Evolutionary conservation across 257 asterid species (phyloP).

Genomic region (Solanum chiquidenum): DNA sequence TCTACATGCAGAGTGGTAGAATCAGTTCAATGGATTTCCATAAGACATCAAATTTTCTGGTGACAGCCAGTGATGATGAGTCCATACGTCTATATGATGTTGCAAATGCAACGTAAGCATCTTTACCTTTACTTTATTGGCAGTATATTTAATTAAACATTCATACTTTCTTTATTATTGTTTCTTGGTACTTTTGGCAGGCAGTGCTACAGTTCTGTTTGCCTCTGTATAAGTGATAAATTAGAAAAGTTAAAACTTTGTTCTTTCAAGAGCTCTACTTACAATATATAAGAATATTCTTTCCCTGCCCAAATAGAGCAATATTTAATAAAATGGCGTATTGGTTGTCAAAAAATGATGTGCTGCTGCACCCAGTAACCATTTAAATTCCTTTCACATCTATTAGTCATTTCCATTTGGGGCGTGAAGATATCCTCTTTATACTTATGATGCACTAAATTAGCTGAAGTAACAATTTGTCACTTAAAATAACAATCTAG

Average conservation of each 20-base stretch:
- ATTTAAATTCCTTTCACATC: background rate
- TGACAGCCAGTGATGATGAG: conserved; percentile 96
- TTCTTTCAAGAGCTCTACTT: background rate
- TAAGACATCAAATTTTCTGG: conserved; percentile 68
- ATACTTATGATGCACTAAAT: background rate
- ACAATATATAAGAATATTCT: background rate
- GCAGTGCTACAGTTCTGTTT: background rate
- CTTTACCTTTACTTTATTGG: conserved; percentile 2
- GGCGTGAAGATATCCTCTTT: background rate
- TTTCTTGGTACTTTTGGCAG: background rate
- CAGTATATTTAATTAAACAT: background rate
- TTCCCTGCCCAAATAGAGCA: background rate
- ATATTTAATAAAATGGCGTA: background rate
- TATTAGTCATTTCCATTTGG: background rate
- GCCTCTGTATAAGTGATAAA: background rate
- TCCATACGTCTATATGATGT: conserved; percentile 90
- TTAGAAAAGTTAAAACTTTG: background rate
- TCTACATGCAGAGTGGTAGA: conserved; percentile 67
- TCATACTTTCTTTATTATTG: background rate
- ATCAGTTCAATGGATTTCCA: conserved; percentile 98
- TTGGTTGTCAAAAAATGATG: background rate
- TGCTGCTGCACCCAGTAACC: background rate
- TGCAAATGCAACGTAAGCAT: conserved; percentile 69
- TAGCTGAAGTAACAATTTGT: background rate
- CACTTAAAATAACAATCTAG: background rate